Base-by-base conservation (phyloP, 2,329 filamentous ascomycete genomes). In the Bretziella fagacearum region DNA sequence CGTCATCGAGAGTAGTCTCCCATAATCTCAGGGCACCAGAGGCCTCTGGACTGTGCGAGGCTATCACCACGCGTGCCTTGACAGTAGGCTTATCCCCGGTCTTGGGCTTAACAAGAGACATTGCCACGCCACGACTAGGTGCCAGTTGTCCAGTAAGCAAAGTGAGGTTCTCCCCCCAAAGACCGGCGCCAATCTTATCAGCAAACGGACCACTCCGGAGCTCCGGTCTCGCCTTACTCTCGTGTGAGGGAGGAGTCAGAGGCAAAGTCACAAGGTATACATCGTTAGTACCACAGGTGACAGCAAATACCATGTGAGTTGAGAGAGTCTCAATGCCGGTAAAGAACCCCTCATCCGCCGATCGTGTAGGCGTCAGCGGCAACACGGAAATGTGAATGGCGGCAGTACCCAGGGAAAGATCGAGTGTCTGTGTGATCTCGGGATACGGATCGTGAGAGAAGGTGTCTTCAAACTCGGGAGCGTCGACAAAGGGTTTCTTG, bases 111-210 rank as follows among this genome's bases (percentile, higher is more conserved):
- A 70, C 58, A 18, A 76, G 53, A 2, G 67, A 69, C 49, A 80
- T 68, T 2, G 75, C 70, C 8, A 79, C 56, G 4, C 71, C 72
- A 50, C 74, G 65, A 26, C 70, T 71, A 23, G 65, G 61, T 51
- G 65, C 70, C 39, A 63, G 61, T 55, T 75, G 73, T 1, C 75
- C 74, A 15, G 60, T 60, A 5, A 81, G 64, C 8, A 69, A 56
- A 1, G 69, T 63, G 20, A 80, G 59, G 0, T 67, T 69, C 59
- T 80, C 76, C 5, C 74, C 74, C 74, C 76, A 80, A n/a, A 66
- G 67, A 32, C 75, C 74, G 26, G 68, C 73, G 15, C 76, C 76
- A 29, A 70, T 70, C 51, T 66, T 69, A 17, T 67, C 70, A 6
- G 69, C 67, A 44, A 74, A 56, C 7, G 77, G 63, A 49, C 64